Evolutionary conservation across 441 rosid genomes (phyloP).

Genomic region (Erodium texanum): DNA sequence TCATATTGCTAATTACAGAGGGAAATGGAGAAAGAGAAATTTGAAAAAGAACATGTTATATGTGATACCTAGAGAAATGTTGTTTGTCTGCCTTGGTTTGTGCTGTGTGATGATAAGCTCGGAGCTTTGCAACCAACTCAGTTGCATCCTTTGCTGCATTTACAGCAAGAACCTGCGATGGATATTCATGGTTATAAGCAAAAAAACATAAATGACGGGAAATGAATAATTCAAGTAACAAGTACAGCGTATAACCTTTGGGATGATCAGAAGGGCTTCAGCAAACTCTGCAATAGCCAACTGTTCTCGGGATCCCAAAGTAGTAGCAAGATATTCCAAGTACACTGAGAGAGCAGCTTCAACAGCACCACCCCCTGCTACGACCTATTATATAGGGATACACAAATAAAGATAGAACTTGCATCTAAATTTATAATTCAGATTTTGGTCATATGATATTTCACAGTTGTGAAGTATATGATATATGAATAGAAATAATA

Average conservation of each 20-base stretch:
- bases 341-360: constrained; percentile 89
- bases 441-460: background rate
- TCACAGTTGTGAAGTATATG: background rate
- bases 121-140: constrained; percentile 85
- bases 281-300: constrained; percentile 98
- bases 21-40: background rate
- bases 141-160: constrained; percentile 97
- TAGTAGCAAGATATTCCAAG: constrained; percentile 90
- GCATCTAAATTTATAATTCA: background rate
- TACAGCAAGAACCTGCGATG: constrained; percentile 76
- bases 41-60: background rate
- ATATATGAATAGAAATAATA: background rate
- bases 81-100: constrained; percentile 94
- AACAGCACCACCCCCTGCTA: constrained; percentile 99
- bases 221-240: background rate
- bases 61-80: constrained; percentile 64
- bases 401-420: background rate
- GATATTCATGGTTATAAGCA: constrained; percentile 11
- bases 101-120: constrained; percentile 92
- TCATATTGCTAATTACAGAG: background rate
- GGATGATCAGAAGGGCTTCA: constrained; percentile 75
- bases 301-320: constrained; percentile 92
- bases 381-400: constrained; percentile 56
- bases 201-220: background rate
- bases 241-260: constrained; percentile 23